Conservation (phyloP, 2,329 filamentous ascomycete species). For the Aspergillus sp. region DNA sequence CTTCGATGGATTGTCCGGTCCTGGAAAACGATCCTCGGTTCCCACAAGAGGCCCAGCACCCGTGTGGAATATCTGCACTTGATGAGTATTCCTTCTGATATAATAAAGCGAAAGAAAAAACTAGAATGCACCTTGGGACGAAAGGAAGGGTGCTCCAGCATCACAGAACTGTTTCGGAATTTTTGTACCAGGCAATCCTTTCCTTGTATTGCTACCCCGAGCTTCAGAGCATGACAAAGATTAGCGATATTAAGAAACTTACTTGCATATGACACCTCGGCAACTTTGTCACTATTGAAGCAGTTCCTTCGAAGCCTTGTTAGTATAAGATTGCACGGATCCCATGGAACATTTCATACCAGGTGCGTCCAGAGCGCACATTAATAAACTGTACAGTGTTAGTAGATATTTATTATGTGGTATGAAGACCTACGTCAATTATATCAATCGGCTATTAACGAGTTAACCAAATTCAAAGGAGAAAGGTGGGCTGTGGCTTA, state of each 20-base stretch:
- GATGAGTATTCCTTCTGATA: slow-evolving; percentile 10
- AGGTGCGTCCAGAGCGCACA: slow-evolving; percentile 65
- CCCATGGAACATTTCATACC: slow-evolving; percentile 39
- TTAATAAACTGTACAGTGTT: slow-evolving; percentile 60
- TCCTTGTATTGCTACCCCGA: slow-evolving; percentile 72
- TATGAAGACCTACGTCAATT: slow-evolving; percentile 55
- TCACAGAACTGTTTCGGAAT: slow-evolving; percentile 94
- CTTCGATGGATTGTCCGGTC: slow-evolving; percentile 79
- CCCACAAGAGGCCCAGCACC: slow-evolving; percentile 53
- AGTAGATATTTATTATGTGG: slow-evolving; percentile 12
- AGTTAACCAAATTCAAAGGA: slow-evolving; percentile 31
- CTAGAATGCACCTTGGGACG: slow-evolving; percentile 66
- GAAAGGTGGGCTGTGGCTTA: slow-evolving; percentile 39
- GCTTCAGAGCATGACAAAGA: slow-evolving; percentile 18
- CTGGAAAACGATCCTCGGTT: slow-evolving; percentile 69
- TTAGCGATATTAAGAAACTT: slow-evolving; percentile 31
- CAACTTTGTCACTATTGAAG: slow-evolving; percentile 77
- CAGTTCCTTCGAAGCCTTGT: slow-evolving; percentile 56
- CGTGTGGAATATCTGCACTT: slow-evolving; percentile 52
- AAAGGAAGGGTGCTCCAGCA: slow-evolving; percentile 77
- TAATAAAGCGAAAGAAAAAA: slow-evolving; percentile 1
- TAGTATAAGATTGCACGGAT: too few species aligned
- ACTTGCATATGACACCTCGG: slow-evolving; percentile 95
- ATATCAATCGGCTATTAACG: slow-evolving; percentile 62
- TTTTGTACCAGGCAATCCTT: slow-evolving; percentile 88